phyloP scores from a whole-genome alignment of 75 land plant genomes.

The Azolla pinnata region DNA sequence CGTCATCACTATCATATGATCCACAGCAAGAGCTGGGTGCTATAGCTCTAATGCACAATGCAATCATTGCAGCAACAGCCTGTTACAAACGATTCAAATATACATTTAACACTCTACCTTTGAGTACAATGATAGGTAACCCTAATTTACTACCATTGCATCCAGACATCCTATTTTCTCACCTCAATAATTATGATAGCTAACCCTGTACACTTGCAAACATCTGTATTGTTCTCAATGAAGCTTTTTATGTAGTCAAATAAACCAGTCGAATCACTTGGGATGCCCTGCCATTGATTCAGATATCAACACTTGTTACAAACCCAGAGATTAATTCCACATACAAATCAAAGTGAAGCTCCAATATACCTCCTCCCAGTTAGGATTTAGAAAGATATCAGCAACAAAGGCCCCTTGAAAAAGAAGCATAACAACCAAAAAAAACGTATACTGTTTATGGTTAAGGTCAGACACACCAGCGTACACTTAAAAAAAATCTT shows the following conservation, averaged over 20 bases:
- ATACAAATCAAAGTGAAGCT: neutral
- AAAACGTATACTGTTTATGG: conserved; percentile 42
- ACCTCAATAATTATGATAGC: conserved; percentile 55
- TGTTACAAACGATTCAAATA: neutral
- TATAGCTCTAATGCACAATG: conserved; percentile 19
- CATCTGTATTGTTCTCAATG: conserved; percentile 45
- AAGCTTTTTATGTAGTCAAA: conserved; percentile 48
- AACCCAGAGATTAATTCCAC: neutral
- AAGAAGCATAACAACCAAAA: conserved; percentile 34
- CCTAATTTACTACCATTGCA: neutral
- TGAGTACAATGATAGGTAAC: too few relatives aligned
- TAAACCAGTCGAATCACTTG: conserved; percentile 72
- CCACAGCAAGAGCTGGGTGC: conserved; percentile 1
- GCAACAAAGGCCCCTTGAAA: conserved; percentile 55
- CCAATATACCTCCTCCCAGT: conserved; percentile 58
- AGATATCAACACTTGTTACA: neutral
- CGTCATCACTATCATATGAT: conserved; percentile 92
- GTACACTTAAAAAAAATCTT: neutral
- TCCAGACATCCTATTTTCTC: neutral
- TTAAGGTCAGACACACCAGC: conserved; percentile 26
- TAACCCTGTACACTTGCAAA: conserved; percentile 61
- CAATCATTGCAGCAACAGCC: conserved; percentile 24
- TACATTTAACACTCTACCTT: neutral
- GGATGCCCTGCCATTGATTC: conserved; percentile 47
- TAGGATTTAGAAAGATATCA: conserved; percentile 42